Percentiles rank a stretch among this genome's conserved stretches.
These are phyloP conservation scores for Lichtheimia ramosa DNA, from an alignment of 371 early-diverging fungal species.

Conservation along the genomic window DNA sequence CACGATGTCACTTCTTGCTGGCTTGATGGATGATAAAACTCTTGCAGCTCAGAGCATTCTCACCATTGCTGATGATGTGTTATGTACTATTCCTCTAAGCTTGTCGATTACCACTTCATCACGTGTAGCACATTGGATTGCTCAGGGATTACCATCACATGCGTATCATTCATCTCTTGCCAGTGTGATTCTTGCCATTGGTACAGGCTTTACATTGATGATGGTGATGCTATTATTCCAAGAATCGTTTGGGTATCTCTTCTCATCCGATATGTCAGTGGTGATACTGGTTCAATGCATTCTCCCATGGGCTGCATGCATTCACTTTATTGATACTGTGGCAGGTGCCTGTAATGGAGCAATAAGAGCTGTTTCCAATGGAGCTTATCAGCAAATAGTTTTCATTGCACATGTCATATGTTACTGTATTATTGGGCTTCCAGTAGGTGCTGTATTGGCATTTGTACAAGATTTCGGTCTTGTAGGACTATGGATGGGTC, in stretches of 20 bases:
- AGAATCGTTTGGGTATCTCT: conserved; percentile 52
- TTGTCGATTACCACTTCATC: conserved; percentile 68
- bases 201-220: conserved; percentile 61
- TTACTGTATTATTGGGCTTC: conserved; percentile 57
- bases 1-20: conserved; percentile 75
- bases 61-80: conserved; percentile 4
- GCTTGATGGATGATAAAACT: conserved; percentile 69
- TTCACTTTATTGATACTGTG: conserved; percentile 68
- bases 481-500: conserved; percentile 65
- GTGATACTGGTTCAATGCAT: conserved; percentile 59
- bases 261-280: conserved; percentile 62
- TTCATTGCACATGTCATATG: conserved; percentile 58
- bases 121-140: conserved; percentile 68
- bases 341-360: conserved; percentile 62
- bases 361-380: conserved; percentile 46
- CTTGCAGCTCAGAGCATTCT: conserved; percentile 77
- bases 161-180: conserved; percentile 76
- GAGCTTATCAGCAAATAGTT: conserved; percentile 61
- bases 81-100: conserved; percentile 54
- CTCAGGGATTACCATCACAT: conserved; percentile 59
- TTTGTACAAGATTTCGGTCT: conserved; percentile 50
- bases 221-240: conserved; percentile 48
- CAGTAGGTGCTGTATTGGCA: conserved; percentile 56
- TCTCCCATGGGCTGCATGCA: conserved; percentile 70
- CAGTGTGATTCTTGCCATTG: conserved; percentile 64